Base-by-base conservation (phyloP, 164 flowering plant genomes). In the Piper betle region DNA sequence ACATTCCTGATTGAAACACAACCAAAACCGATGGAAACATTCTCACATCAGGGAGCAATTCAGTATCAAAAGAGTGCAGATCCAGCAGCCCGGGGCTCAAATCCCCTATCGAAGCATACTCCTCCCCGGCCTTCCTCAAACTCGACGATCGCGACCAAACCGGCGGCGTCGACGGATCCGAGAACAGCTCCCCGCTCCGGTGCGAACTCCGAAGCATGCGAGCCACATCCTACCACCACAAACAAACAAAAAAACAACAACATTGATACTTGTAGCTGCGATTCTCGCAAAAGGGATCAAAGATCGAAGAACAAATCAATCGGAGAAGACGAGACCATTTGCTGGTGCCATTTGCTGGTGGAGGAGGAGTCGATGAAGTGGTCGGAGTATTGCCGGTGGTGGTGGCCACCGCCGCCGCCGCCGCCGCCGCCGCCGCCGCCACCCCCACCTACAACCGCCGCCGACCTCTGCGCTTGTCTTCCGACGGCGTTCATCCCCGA, bases 21-120 rank as follows among this genome's bases (percentile, higher is more conserved):
- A 6, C 4, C 33, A 17, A 48, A 20, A 18, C 6, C 6, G n/a
- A 37, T 38, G 43, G 16, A 55, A 39, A 55, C 43, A n/a, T 15
- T 20, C 72, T 58, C 25, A 90, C 97, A 80, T 87, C 88, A 6
- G 97, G 76, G 41, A 90, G 73, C 59, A 90, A 77, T 68, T 90
- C 97, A 9, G 95, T 87, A 71, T 90, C 92, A 58, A 84, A 75
- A 17, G 97, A 84, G 70, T 90, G 97, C 69, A 90, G 91, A 90
- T 90, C 97, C 75, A 90, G 70, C 39, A 90, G 80, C 16, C 97
- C 97, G 20, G 97, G 95, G 58, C 92, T 87, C 67, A 80, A 77
- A 69, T 81, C 90, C 65, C 68, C 75, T 0, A 85, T 81, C 19
- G 86, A 84, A 25, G 75, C 70, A 25, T 57, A 66, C 3, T 79